Percentiles rank a stretch among this genome's conserved stretches.
These are phyloP conservation scores for Solanum rostratum DNA, from an alignment of 257 asterid genomes.

Conservation along the genomic window DNA sequence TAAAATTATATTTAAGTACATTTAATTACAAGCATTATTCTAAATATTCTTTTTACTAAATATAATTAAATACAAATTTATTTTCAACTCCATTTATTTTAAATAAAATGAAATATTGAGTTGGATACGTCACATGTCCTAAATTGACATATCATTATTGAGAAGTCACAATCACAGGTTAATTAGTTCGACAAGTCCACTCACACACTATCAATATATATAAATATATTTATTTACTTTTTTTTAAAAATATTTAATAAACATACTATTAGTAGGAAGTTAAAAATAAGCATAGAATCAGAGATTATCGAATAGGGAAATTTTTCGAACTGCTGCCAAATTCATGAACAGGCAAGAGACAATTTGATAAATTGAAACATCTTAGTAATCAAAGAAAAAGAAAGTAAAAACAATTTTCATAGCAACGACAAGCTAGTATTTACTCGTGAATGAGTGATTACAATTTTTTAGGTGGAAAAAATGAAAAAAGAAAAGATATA, in stretches of 20 bases:
- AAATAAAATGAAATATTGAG: not conserved
- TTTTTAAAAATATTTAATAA: too few relatives aligned
- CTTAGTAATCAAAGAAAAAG: too few relatives aligned
- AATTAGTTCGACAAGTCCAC: not conserved
- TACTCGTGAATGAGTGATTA: not conserved
- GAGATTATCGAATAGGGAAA: too few relatives aligned
- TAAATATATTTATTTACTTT: not conserved
- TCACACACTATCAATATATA: not conserved
- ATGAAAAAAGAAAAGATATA: not conserved
- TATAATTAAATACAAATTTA: not conserved
- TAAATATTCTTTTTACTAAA: not conserved
- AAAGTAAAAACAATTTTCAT: too few relatives aligned
- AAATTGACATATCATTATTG: not conserved
- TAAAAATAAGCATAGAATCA: too few relatives aligned
- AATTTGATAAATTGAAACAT: too few relatives aligned
- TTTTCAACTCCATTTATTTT: not conserved
- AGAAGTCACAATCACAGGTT: not conserved
- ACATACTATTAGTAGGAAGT: too few relatives aligned
- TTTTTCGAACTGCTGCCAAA: too few relatives aligned
- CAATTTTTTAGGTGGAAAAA: not conserved
- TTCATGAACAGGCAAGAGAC: too few relatives aligned
- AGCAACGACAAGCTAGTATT: too few relatives aligned
- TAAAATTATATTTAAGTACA: not conserved
- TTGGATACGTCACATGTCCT: not conserved
- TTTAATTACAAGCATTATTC: not conserved